Evolutionary conservation across 352 stramenopile genomes (phyloP).

Genomic region (Pythium guiyangense): DNA sequence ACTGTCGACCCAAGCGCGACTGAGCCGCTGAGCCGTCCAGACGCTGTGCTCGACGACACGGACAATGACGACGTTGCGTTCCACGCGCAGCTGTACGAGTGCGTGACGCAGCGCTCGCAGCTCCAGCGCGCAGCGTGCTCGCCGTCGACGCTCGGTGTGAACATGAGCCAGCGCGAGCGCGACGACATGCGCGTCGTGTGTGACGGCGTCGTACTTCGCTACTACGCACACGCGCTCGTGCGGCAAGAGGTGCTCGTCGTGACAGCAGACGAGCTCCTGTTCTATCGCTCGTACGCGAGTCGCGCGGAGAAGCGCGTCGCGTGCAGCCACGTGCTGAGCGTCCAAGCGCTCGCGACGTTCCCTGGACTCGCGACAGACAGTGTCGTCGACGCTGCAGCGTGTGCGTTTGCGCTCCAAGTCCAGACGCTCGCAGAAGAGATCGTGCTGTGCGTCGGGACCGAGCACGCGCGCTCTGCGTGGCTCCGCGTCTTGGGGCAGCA

Average conservation of each 20-base stretch:
- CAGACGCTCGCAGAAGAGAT: slow-evolving; percentile 75
- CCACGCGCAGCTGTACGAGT: slow-evolving; percentile 58
- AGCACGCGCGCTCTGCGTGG: slow-evolving; percentile 59
- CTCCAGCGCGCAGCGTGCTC: slow-evolving; percentile 40
- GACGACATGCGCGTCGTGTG: slow-evolving; percentile 48
- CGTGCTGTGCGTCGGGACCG: slow-evolving; percentile 58
- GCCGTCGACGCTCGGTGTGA: slow-evolving; percentile 55
- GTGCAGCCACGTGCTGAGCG: slow-evolving; percentile 43
- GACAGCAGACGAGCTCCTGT: slow-evolving; percentile 47
- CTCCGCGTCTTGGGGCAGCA: slow-evolving; percentile 56
- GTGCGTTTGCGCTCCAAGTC: slow-evolving; percentile 59
- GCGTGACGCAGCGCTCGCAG: slow-evolving; percentile 39
- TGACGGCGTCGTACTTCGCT: slow-evolving; percentile 73
- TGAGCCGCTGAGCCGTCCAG: too few species aligned
- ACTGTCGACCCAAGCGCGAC: background rate
- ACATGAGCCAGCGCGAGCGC: slow-evolving; percentile 54
- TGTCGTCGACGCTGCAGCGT: slow-evolving; percentile 1
- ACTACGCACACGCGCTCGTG: slow-evolving; percentile 46
- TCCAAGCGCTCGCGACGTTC: slow-evolving; percentile 21
- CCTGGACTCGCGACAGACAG: slow-evolving; percentile 2
- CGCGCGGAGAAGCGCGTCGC: slow-evolving; percentile 46
- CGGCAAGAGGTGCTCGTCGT: slow-evolving; percentile 74
- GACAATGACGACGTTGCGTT: slow-evolving; percentile 24
- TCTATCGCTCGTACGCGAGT: slow-evolving; percentile 65
- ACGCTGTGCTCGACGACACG: background rate